These are phyloP conservation scores for Yamadazyma friedrichii DNA, from an alignment of 1,139 yeast species.

Conservation along the genomic window DNA sequence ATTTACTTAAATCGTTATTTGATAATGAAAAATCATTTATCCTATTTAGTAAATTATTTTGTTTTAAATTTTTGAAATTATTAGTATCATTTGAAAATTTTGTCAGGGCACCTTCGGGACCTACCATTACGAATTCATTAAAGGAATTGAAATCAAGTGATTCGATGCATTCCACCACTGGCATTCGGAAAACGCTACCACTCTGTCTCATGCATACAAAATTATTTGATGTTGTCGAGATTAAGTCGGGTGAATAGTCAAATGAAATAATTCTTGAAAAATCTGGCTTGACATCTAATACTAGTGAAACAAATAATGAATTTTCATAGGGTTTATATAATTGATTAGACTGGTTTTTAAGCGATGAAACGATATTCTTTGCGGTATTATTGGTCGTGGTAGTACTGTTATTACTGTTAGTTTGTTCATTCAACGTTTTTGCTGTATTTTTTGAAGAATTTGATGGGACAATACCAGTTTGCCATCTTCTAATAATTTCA, in stretches of 20 bases:
- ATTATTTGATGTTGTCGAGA: slow-evolving; percentile 45
- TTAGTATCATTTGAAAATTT: slow-evolving; percentile 29
- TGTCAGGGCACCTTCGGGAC: slow-evolving; percentile 57
- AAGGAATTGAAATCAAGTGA: slow-evolving; percentile 65
- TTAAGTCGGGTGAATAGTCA: slow-evolving; percentile 68
- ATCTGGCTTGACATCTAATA: slow-evolving; percentile 72
- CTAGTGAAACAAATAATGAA: slow-evolving; percentile 71
- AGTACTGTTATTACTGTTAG: background rate
- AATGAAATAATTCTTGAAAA: slow-evolving; percentile 81
- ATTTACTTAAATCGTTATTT: slow-evolving; percentile 21
- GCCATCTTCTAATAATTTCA: slow-evolving; percentile 78
- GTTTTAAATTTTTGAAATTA: slow-evolving; percentile 8
- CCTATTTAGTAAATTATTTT: slow-evolving; percentile 10
- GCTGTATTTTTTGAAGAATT: background rate
- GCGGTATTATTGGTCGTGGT: slow-evolving; percentile 2
- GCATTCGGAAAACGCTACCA: slow-evolving; percentile 82
- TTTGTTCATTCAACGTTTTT: too few species aligned
- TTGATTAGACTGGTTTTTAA: slow-evolving; percentile 36
- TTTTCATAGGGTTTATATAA: slow-evolving; percentile 43
- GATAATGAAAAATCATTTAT: slow-evolving; percentile 20
- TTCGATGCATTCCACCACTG: slow-evolving; percentile 66
- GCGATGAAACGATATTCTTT: slow-evolving; percentile 21
- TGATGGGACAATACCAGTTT: slow-evolving; percentile 54
- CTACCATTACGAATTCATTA: slow-evolving; percentile 68
- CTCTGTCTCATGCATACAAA: slow-evolving; percentile 87